phyloP scores from a whole-genome alignment of 495 filamentous ascomycete species.

The Aspergillus avenaceus region DNA sequence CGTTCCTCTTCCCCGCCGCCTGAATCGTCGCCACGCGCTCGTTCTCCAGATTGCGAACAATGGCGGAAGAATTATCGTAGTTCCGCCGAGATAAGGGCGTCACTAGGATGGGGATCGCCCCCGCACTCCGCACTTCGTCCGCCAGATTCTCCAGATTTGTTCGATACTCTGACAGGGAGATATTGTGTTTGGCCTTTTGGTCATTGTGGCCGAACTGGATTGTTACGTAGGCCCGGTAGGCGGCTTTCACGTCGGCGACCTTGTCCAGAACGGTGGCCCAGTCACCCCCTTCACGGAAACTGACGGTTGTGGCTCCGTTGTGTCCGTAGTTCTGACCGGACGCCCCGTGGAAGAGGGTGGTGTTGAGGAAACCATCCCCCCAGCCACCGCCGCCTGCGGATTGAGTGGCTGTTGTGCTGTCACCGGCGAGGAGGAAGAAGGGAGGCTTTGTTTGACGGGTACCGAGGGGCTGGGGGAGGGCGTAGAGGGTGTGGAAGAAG shows the following conservation, averaged over 20 bases:
- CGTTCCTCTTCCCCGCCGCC: slow-evolving; percentile 24
- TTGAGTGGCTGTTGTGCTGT: slow-evolving; percentile 46
- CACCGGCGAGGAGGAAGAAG: slow-evolving; percentile 50
- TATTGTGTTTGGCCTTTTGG: slow-evolving; percentile 39
- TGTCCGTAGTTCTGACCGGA: slow-evolving; percentile 45
- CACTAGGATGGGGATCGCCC: slow-evolving; percentile 39
- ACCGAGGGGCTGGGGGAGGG: neutral
- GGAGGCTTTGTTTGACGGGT: slow-evolving; percentile 19
- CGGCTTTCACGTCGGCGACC: slow-evolving; percentile 17
- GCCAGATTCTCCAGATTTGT: slow-evolving; percentile 39
- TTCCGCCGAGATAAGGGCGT: slow-evolving; percentile 40
- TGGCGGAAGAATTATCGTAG: slow-evolving; percentile 27
- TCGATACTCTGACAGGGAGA: slow-evolving; percentile 34
- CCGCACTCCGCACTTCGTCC: slow-evolving; percentile 27
- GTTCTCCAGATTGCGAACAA: slow-evolving; percentile 35
- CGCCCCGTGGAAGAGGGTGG: slow-evolving; percentile 33
- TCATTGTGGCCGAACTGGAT: slow-evolving; percentile 56
- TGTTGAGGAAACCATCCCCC: slow-evolving; percentile 50
- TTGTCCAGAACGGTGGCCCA: slow-evolving; percentile 41
- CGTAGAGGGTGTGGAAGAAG: neutral
- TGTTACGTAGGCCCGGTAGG: slow-evolving; percentile 41
- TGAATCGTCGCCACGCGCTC: slow-evolving; percentile 34
- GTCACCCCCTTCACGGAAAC: slow-evolving; percentile 39
- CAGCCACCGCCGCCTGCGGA: slow-evolving; percentile 32
- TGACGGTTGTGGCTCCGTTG: slow-evolving; percentile 50